A percentile compares a stretch with the other conserved stretches of the same genome.
Evolutionary conservation across 2,329 filamentous ascomycete genomes (phyloP).

Genomic region (Rhynchosporium graminicola): DNA sequence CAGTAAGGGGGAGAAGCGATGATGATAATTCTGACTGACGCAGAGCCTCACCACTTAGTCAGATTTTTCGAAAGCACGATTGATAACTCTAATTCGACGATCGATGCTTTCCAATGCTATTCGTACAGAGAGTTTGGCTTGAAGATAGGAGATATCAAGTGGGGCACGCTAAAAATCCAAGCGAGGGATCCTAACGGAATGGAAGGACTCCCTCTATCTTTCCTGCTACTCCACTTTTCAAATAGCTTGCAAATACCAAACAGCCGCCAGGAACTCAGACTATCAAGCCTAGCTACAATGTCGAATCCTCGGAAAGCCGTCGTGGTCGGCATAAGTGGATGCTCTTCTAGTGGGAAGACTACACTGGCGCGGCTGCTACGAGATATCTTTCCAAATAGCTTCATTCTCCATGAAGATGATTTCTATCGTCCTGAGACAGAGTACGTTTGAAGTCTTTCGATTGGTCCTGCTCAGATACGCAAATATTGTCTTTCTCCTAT

Average conservation of each 20-base stretch:
- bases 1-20: too few species aligned
- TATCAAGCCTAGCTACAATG: constrained; percentile 17
- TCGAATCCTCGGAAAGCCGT: constrained; percentile 43
- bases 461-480: too few species aligned
- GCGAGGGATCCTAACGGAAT: too few species aligned
- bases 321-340: constrained; percentile 81
- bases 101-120: too few species aligned
- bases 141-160: too few species aligned
- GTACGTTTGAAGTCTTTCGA: constrained; percentile 45
- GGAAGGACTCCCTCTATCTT: not conserved
- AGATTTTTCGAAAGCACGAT: too few species aligned
- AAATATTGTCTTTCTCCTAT: too few species aligned
- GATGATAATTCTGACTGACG: too few species aligned
- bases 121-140: too few species aligned
- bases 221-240: not conserved
- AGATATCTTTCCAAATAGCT: constrained; percentile 74
- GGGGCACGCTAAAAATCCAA: too few species aligned
- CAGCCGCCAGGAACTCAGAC: not conserved
- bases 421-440: constrained; percentile 84
- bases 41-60: too few species aligned
- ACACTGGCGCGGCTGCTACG: constrained; percentile 84
- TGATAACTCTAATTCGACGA: too few species aligned
- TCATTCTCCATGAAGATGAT: constrained; percentile 93
- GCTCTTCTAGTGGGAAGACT: constrained; percentile 92
- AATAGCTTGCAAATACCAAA: not conserved